Evolutionary conservation across 768 basidiomycete species (phyloP).

Genomic region (Pluteus cervinus): DNA sequence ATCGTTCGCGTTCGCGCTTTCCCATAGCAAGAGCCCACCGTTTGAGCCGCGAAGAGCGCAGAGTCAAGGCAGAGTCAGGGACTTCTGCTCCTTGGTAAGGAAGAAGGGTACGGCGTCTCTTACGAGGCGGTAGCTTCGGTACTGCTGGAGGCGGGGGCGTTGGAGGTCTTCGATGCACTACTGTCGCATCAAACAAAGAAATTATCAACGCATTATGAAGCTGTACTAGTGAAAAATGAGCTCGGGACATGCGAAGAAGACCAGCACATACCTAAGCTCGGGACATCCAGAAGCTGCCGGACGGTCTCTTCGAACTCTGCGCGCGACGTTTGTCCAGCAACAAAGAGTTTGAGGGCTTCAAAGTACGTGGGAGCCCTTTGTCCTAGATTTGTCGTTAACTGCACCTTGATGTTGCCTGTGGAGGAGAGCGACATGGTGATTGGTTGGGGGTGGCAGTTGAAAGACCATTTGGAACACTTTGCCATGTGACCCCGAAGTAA

Average conservation of each 20-base stretch:
- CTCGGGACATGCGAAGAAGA: slow-evolving; percentile 1
- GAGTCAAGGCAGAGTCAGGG: slow-evolving; percentile 43
- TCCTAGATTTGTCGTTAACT: slow-evolving; percentile 59
- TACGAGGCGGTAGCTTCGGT: slow-evolving; percentile 54
- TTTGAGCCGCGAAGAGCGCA: slow-evolving; percentile 63
- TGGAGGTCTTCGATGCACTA: slow-evolving; percentile 57
- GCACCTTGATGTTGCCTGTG: slow-evolving; percentile 65
- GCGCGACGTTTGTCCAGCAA: slow-evolving; percentile 63
- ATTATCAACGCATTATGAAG: slow-evolving; percentile 82
- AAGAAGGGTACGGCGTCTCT: slow-evolving; percentile 64
- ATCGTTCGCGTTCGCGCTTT: slow-evolving; percentile 67
- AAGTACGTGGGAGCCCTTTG: slow-evolving; percentile 58
- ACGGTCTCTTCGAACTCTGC: slow-evolving; percentile 72
- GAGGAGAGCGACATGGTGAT: slow-evolving; percentile 65
- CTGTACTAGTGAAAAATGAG: slow-evolving; percentile 42
- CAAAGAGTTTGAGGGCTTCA: slow-evolving; percentile 55
- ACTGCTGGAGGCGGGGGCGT: slow-evolving; percentile 60
- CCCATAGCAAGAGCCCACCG: slow-evolving; percentile 70
- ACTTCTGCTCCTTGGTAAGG: slow-evolving; percentile 67
- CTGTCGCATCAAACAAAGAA: slow-evolving; percentile 74
- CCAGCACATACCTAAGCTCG: slow-evolving; percentile 34
- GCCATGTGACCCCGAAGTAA: too few relatives aligned
- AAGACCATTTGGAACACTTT: too few relatives aligned
- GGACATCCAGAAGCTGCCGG: slow-evolving; percentile 53
- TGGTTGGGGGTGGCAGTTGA: too few relatives aligned